Conservation (phyloP, 202 grass and related monocot genomes). For the Eragrostis tef region DNA sequence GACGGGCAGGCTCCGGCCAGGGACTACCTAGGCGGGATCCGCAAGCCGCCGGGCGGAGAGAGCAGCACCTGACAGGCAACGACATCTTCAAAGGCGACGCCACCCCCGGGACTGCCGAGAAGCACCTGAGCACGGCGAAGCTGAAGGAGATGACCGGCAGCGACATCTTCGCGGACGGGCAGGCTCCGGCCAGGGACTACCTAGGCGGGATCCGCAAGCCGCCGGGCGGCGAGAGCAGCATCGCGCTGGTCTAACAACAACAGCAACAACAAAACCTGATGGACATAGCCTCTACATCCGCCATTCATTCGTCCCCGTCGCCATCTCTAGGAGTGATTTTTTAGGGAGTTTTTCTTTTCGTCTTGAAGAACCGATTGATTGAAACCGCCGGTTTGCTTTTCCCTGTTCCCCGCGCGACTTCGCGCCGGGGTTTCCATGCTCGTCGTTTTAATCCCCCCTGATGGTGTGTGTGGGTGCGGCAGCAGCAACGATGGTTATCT, state of each 20-base stretch:
- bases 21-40: conserved; percentile 89
- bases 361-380: conserved; percentile 57
- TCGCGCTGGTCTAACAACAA: conserved; percentile 73
- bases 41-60: conserved; percentile 91
- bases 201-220: conserved; percentile 98
- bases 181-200: conserved; percentile 71
- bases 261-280: conserved; percentile 34
- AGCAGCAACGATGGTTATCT: conserved; percentile 48
- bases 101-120: conserved; percentile 55
- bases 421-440: conserved; percentile 18
- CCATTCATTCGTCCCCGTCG: conserved; percentile 47
- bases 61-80: conserved; percentile 99
- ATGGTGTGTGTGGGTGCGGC: conserved; percentile 57
- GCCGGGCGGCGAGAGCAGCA: conserved; percentile 93
- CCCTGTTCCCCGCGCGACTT: conserved; percentile 28
- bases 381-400: conserved; percentile 66
- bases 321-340: conserved; percentile 57
- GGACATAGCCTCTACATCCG: conserved; percentile 49
- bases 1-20: conserved; percentile 71
- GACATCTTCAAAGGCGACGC: conserved; percentile 78
- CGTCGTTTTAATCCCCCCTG: conserved; percentile 37
- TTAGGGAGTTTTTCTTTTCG: conserved; percentile 24
- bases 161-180: conserved; percentile 84
- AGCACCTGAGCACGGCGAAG: conserved; percentile 79
- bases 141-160: conserved; percentile 94